Base-by-base conservation (phyloP, 345 rosid species). In the Aegle marmelos region DNA sequence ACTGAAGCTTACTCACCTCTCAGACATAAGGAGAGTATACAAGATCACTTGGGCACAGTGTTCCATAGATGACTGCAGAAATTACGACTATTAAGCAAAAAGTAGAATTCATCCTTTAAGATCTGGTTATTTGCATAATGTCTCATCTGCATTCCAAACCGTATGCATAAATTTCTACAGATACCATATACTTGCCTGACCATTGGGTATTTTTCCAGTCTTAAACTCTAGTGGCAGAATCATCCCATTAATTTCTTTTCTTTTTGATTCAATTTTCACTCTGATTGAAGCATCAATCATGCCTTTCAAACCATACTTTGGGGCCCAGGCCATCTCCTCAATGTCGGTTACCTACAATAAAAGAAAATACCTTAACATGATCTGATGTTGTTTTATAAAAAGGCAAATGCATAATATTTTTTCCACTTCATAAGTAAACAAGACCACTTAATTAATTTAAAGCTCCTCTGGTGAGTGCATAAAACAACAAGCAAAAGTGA, bases 281-380 rank as follows among this genome's bases (percentile, higher is more conserved):
- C 88, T 87, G 62, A 96, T 79, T 73, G 98, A 94, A 85, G 96
- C 99, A 89, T 96, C 99, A 60, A 96, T 87, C 88, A 90, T 92
- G 79, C 99, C 99, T 85, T 96, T 96, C 83, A 96, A 83, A 70
- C 99, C 99, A 88, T 93, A 96, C 77, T 87, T 94, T 71, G 97
- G 98, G 75, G 97, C 97, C 99, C 98, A 94, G 59, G 94, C 87
- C 98, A 94, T 91, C 89, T 96, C 99, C 88, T 96, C 99, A 33
- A 96, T 96, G 84, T 96, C 98, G 79, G 91, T 82, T 56, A 96
- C 98, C 99, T 96, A 83, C 76, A 82, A 67, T 77, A 50, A 30
- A 24, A 28, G 39, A 19, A 11, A 56, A 34, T 65, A 16, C 41
- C 37, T 59, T 30, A 68, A 30, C 58, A 62, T n/a, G 10, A 28